Conservation (phyloP, 2,329 filamentous ascomycete genomes). For the Penicillium brasilianum region DNA sequence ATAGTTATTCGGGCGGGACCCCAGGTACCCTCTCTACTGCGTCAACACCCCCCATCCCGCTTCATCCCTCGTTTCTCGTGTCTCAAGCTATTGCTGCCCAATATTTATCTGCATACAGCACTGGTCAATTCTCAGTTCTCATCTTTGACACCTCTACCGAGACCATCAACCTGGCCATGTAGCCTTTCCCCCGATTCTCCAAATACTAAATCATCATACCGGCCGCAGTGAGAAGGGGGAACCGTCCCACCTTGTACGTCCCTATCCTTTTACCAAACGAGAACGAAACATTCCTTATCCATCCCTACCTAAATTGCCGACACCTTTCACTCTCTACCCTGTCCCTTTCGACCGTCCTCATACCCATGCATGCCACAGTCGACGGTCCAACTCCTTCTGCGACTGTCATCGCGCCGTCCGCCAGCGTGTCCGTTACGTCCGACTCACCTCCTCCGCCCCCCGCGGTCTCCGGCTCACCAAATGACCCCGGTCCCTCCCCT, state of each 20-base stretch:
- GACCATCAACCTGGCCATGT: conserved; percentile 23
- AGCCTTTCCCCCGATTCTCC: conserved; percentile 16
- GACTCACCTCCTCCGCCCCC: conserved; percentile 37
- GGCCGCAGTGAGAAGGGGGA: conserved; percentile 22
- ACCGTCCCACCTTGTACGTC: conserved; percentile 14
- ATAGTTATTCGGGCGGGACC: conserved; percentile 22
- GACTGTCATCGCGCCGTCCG: conserved; percentile 34
- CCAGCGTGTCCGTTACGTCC: conserved; percentile 35
- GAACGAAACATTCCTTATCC: conserved; percentile 32
- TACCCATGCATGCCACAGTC: conserved; percentile 47
- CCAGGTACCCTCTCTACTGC: conserved; percentile 27
- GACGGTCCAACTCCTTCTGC: conserved; percentile 38
- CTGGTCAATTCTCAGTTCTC: conserved; percentile 7
- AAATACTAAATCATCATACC: conserved; percentile 12
- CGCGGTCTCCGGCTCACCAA: conserved; percentile 36
- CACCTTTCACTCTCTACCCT: conserved; percentile 7
- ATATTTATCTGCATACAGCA: conserved; percentile 4
- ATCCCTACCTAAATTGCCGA: conserved; percentile 30
- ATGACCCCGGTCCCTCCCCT: conserved; percentile 33
- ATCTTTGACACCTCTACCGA: neutral
- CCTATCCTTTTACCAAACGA: conserved; percentile 24
- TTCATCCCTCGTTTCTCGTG: conserved; percentile 31
- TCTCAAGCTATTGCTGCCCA: conserved; percentile 30
- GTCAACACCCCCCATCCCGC: conserved; percentile 26
- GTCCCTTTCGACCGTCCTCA: conserved; percentile 21